These are phyloP conservation scores for Trametes gibbosa DNA, from an alignment of 768 basidiomycete species.

Conservation along the genomic window DNA sequence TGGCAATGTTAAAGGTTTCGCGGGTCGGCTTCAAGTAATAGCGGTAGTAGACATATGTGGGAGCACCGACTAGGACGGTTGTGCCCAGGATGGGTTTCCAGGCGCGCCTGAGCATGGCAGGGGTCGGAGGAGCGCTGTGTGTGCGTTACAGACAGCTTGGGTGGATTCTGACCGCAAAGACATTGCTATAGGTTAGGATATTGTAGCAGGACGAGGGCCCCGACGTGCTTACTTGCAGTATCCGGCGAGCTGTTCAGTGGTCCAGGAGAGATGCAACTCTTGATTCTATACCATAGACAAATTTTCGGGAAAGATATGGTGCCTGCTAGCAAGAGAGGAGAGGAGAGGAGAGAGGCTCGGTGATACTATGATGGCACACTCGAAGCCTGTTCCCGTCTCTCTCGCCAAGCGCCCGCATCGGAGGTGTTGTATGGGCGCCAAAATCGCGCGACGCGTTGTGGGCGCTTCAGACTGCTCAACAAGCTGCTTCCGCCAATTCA, in stretches of 20 bases:
- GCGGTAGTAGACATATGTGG: constrained; percentile 59
- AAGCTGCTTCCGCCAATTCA: neutral
- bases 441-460: constrained; percentile 2
- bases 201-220: no score
- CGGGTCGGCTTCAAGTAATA: constrained; percentile 31
- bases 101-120: constrained; percentile 56
- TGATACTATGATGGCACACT: no score
- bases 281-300: no score
- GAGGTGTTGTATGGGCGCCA: neutral
- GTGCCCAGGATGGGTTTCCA: constrained; percentile 68
- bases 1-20: constrained; percentile 56
- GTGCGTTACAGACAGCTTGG: neutral
- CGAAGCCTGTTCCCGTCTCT: neutral
- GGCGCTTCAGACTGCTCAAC: neutral
- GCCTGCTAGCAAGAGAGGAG: neutral
- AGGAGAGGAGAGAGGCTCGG: neutral
- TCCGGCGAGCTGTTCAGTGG: no score
- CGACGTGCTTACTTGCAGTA: no score
- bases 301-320: no score
- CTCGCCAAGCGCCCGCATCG: neutral
- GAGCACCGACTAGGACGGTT: constrained; percentile 51
- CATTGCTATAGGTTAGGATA: no score
- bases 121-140: neutral
- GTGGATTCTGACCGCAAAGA: no score
- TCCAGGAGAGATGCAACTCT: no score